Evolutionary conservation across 2,329 filamentous ascomycete genomes (phyloP), one percentile per base, ranked within the genome.

Genomic region (Fusarium kyushuense): DNA sequence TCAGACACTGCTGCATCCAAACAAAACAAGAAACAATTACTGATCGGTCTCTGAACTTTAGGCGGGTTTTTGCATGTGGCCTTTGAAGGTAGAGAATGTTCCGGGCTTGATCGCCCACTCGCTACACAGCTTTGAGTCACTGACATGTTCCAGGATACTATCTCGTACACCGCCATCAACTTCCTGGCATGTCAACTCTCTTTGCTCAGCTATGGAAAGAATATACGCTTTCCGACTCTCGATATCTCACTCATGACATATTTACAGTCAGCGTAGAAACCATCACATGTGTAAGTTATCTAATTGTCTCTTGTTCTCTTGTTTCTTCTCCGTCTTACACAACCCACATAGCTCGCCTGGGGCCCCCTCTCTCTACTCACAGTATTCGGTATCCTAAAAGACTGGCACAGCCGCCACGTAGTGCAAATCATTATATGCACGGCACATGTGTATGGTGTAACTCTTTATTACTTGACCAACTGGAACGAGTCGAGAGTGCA

Each of bases 121-220:
- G 21, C 14, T 40, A 6, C 8, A 27, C 6, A 10, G 4, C 14
- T 16, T 13, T 7, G 23, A 21, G 6, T 25, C 19, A 12, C 61
- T 62, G 25, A 58, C 32, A 40, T 17, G 30, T 53, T 29, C 7
- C 42, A 89, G 88, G 90, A 36, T 97, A 96, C 78, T 96, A 93
- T 76, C 84, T 94, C 65, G 78, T 87, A 67, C 88, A 94, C 76
- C 90, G 92, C 76, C 79, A 82, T 23, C 82, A 80, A 25, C 84
- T 97, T 76, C 87, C 89, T 0, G 82, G 86, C 13, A 87, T 87
- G 62, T 90, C 93, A 76, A 89, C 90, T 55, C 80, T 96, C 10
- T 90, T 94, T 58, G 92, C 90, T 4, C 93, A 97, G 81, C 83
- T 97, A 43, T 97, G 94, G 94, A 97, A 97, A 76, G 94, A 97